Evolutionary conservation across 2,329 filamentous ascomycete genomes (phyloP).

Genomic region (Claviceps sp.): DNA sequence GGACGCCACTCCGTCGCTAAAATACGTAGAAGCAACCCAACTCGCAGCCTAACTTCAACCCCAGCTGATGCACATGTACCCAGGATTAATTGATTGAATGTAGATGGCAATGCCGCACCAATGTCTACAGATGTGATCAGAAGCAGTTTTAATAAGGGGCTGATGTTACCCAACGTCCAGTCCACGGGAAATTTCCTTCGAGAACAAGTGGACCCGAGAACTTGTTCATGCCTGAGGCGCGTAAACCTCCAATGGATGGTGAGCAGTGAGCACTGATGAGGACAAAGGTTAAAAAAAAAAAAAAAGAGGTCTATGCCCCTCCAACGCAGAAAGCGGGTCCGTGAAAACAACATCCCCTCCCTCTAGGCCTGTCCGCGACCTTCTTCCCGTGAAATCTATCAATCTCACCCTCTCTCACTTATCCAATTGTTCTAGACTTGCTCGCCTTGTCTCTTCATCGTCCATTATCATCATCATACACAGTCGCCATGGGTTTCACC

Average conservation of each 20-base stretch:
- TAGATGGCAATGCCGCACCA: too few relatives aligned
- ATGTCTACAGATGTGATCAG: too few relatives aligned
- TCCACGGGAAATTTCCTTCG: too few relatives aligned
- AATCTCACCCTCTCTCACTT: background rate
- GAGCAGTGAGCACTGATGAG: too few relatives aligned
- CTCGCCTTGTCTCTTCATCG: background rate
- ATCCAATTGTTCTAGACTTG: background rate
- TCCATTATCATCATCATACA: background rate
- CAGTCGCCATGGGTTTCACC: conserved; percentile 48
- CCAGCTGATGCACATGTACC: too few relatives aligned
- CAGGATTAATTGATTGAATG: too few relatives aligned
- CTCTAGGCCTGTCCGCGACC: background rate
- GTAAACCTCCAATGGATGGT: background rate
- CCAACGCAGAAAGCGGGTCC: conserved; percentile 4
- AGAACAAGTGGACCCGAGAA: too few relatives aligned
- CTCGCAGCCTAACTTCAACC: too few relatives aligned
- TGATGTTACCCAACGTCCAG: too few relatives aligned
- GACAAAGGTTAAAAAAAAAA: background rate
- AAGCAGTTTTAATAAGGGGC: too few relatives aligned
- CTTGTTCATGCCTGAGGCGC: background rate
- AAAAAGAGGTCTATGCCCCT: conserved; percentile 3
- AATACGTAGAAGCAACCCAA: too few relatives aligned
- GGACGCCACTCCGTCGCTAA: too few relatives aligned
- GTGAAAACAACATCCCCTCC: conserved; percentile 5
- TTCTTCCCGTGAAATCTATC: background rate